Conservation (phyloP, 768 basidiomycete genomes). For the Lactarius trivialis region DNA sequence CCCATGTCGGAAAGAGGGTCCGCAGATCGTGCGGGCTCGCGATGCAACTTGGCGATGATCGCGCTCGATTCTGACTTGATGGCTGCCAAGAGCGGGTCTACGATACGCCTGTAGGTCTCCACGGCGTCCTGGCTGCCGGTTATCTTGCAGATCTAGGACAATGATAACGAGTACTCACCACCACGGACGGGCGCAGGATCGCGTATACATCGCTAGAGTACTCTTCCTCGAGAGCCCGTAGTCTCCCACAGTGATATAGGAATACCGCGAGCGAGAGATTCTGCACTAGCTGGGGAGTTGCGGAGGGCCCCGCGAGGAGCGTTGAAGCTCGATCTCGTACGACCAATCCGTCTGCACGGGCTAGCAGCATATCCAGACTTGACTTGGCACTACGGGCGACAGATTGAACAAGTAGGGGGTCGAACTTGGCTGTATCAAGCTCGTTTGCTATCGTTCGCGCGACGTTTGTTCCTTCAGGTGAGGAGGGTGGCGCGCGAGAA, state of each 20-base stretch:
- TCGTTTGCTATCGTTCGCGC: constrained; percentile 82
- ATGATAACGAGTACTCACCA: constrained; percentile 38
- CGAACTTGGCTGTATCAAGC: constrained; percentile 87
- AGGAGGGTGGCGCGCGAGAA: constrained; percentile 59
- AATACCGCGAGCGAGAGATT: constrained; percentile 78
- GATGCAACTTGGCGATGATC: constrained; percentile 78
- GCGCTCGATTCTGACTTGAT: constrained; percentile 76
- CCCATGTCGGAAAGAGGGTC: constrained; percentile 52
- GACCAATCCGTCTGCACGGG: constrained; percentile 62
- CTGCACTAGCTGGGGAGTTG: constrained; percentile 68
- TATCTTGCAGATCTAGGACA: neutral
- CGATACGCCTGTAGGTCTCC: constrained; percentile 46
- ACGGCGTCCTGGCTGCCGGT: constrained; percentile 40
- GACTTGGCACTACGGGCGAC: constrained; percentile 69
- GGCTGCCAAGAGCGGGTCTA: constrained; percentile 56
- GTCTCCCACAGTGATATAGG: constrained; percentile 69
- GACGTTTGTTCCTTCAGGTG: constrained; percentile 69
- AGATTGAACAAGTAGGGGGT: constrained; percentile 75
- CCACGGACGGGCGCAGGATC: constrained; percentile 48
- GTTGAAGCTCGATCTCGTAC: constrained; percentile 73
- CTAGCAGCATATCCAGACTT: constrained; percentile 62
- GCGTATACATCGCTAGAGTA: constrained; percentile 53
- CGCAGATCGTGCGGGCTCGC: constrained; percentile 64
- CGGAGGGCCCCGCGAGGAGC: constrained; percentile 65
- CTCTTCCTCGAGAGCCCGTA: constrained; percentile 61